Evolutionary conservation across 2,329 filamentous ascomycete species (phyloP).

Genomic region (Colletotrichum sp.): DNA sequence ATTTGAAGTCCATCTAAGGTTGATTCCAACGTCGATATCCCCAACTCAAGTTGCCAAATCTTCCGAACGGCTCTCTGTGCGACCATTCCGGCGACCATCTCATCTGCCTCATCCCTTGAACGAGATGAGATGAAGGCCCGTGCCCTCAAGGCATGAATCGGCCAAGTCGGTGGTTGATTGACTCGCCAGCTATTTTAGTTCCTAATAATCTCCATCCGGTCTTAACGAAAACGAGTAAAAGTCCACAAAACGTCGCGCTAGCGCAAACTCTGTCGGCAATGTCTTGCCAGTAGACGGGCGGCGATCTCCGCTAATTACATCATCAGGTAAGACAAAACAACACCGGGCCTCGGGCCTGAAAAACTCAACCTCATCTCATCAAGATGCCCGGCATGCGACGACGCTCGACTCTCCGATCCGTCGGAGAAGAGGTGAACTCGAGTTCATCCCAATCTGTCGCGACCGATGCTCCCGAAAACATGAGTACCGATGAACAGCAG

Average conservation of each 20-base stretch:
- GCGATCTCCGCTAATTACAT: constrained; percentile 17
- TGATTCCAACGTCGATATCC: not conserved
- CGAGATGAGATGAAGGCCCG: constrained; percentile 1
- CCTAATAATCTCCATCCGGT: not conserved
- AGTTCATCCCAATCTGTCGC: not conserved
- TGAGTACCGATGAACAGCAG: constrained; percentile 6
- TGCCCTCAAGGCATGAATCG: constrained; percentile 9
- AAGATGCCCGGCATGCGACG: not conserved
- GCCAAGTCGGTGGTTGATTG: not conserved
- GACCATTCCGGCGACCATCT: not conserved
- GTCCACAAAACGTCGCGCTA: not conserved
- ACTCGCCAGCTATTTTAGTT: not conserved
- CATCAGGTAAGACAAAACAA: not conserved
- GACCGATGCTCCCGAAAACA: not conserved
- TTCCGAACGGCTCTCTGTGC: not conserved
- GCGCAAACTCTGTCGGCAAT: constrained; percentile 6
- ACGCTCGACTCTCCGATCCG: not conserved
- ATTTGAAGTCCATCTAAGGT: not conserved
- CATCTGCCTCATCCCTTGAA: not conserved
- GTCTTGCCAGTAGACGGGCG: not conserved
- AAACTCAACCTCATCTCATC: constrained; percentile 11
- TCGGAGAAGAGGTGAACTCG: not conserved
- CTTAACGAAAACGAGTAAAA: not conserved
- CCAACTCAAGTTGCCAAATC: not conserved
- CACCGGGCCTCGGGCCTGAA: not conserved